phyloP scores from a whole-genome alignment of 2,329 filamentous ascomycete genomes.

The Paecilomyces fulvus region DNA sequence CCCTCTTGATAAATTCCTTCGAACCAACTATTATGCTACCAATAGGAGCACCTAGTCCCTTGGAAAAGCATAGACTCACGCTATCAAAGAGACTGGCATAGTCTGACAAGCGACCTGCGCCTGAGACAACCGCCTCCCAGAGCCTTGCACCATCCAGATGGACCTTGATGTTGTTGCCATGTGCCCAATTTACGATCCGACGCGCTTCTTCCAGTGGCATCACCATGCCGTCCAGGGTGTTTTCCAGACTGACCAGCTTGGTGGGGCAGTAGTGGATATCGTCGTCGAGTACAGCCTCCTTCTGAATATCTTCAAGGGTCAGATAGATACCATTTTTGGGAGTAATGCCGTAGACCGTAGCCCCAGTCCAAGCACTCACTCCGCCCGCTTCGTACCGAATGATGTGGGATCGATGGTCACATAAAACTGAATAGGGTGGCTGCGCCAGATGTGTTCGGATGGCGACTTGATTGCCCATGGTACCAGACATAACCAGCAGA shows the following conservation, averaged over 20 bases:
- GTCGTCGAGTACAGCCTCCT: conserved; percentile 52
- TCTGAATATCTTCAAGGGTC: conserved; percentile 66
- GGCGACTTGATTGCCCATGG: conserved; percentile 88
- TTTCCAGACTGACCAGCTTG: conserved; percentile 72
- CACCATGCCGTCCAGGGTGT: conserved; percentile 71
- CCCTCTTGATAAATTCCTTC: conserved; percentile 53
- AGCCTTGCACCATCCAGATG: conserved; percentile 74
- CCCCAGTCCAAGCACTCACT: conserved; percentile 62
- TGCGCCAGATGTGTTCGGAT: conserved; percentile 68
- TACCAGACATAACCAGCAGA: conserved; percentile 78
- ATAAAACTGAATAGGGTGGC: conserved; percentile 72
- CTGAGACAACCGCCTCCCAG: conserved; percentile 71
- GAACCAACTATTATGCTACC: conserved; percentile 64
- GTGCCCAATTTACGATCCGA: conserved; percentile 63
- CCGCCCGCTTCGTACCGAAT: conserved; percentile 58
- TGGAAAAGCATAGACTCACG: conserved; percentile 70
- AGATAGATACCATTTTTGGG: conserved; percentile 65
- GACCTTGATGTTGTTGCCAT: conserved; percentile 55
- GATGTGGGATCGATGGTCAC: conserved; percentile 72
- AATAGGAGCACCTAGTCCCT: conserved; percentile 73
- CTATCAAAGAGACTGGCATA: conserved; percentile 64
- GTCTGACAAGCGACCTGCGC: conserved; percentile 57
- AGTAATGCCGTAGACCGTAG: conserved; percentile 57
- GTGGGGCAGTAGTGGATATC: conserved; percentile 76
- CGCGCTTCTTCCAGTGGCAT: conserved; percentile 65